A percentile compares a stretch with the other conserved stretches of the same genome.
These are phyloP conservation scores for Vigna unguiculata DNA, from an alignment of 306 rosid genomes.

Conservation along the genomic window DNA sequence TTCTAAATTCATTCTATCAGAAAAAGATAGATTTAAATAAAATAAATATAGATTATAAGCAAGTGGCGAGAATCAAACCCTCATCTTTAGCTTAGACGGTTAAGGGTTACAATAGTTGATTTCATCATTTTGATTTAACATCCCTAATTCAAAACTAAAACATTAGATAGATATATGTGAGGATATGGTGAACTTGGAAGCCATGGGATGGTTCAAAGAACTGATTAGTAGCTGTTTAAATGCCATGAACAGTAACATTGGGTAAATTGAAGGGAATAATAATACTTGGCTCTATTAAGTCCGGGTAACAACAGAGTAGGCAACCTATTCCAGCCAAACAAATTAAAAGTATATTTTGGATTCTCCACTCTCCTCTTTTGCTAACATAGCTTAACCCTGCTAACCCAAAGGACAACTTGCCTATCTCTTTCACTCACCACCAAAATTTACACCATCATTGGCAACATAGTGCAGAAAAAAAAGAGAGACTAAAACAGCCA, in stretches of 20 bases:
- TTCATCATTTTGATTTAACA: no score
- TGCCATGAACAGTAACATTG: neutral
- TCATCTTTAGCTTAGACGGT: no score
- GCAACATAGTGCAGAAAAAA: neutral
- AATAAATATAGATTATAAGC: no score
- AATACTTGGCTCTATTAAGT: neutral
- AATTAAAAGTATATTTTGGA: neutral
- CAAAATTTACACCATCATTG: neutral
- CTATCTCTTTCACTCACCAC: neutral
- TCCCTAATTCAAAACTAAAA: neutral
- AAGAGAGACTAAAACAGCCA: neutral
- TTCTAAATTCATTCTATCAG: no score
- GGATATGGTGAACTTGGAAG: neutral
- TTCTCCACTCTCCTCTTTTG: neutral
- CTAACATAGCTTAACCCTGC: constrained; percentile 1
- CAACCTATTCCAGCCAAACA: neutral
- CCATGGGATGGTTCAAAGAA: neutral
- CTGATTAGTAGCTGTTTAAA: neutral
- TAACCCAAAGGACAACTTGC: neutral
- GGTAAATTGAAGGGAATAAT: constrained; percentile 1
- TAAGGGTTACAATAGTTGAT: no score
- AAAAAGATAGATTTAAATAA: no score
- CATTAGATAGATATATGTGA: neutral
- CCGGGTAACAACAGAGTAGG: neutral
- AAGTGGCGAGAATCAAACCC: no score